These are phyloP conservation scores for Fusarium scirpi DNA, from an alignment of 2,329 filamentous ascomycete genomes.

Conservation along the genomic window DNA sequence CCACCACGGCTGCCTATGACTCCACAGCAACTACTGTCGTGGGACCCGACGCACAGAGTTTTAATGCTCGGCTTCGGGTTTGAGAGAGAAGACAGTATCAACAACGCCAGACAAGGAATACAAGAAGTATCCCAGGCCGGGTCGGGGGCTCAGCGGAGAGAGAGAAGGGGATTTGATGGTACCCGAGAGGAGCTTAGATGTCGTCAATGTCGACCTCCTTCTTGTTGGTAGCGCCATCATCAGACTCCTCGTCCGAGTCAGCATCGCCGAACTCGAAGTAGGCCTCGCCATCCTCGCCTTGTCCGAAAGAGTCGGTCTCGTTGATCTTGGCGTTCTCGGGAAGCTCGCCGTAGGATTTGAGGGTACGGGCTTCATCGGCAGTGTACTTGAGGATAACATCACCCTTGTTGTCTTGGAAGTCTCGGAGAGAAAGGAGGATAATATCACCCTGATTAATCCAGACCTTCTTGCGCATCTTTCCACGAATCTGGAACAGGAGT, in stretches of 20 bases:
- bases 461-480: conserved; percentile 99
- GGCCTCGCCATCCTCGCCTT: conserved; percentile 93
- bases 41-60: conserved; percentile 47
- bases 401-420: conserved; percentile 95
- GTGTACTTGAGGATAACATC: conserved; percentile 98
- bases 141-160: conserved; percentile 43
- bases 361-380: conserved; percentile 91
- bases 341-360: conserved; percentile 97
- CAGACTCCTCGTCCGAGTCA: conserved; percentile 68
- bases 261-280: conserved; percentile 99
- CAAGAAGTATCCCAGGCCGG: conserved; percentile 4
- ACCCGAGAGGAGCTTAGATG: conserved; percentile 70
- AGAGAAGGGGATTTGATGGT: conserved; percentile 20
- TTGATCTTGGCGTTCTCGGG: conserved; percentile 99
- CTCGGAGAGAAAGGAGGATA: conserved; percentile 86
- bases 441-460: conserved; percentile 99
- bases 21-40: conserved; percentile 62
- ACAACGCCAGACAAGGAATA: conserved; percentile 34
- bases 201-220: conserved; percentile 96
- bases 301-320: conserved; percentile 95
- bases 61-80: conserved; percentile 50
- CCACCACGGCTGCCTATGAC: conserved; percentile 62
- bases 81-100: conserved; percentile 76
- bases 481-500: conserved; percentile 71
- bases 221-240: conserved; percentile 67